phyloP scores from a whole-genome alignment of 1,284 basidiomycete species.

The Cystobasidium slooffiae region DNA sequence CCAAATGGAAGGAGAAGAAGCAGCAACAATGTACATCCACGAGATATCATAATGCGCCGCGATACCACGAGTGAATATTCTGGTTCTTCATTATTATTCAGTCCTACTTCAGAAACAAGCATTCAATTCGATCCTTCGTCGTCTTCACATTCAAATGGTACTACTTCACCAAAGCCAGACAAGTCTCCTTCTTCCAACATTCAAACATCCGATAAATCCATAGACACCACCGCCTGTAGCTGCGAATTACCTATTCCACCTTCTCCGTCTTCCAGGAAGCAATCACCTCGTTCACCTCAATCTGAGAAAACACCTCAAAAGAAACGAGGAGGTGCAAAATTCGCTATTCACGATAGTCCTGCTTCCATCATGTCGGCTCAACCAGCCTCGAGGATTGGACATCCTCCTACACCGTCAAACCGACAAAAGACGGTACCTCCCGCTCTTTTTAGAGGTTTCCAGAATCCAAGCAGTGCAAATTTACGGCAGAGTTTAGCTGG shows the following conservation, averaged over 20 bases:
- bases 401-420: background rate
- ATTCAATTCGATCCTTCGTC: background rate
- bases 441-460: slow-evolving; percentile 16
- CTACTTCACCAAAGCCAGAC: background rate
- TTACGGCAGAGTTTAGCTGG: slow-evolving; percentile 7
- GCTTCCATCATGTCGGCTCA: background rate
- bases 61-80: slow-evolving; percentile 7
- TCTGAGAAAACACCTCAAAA: background rate
- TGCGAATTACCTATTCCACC: background rate
- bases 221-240: slow-evolving; percentile 2
- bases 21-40: background rate
- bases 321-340: slow-evolving; percentile 2
- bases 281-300: background rate
- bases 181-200: no score
- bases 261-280: background rate
- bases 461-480: slow-evolving; percentile 5
- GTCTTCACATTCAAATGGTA: background rate
- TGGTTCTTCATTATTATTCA: slow-evolving; percentile 4
- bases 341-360: slow-evolving; percentile 19
- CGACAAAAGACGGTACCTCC: background rate
- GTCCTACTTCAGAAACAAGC: slow-evolving; percentile 5
- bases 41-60: background rate
- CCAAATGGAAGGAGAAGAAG: background rate
- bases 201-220: background rate
- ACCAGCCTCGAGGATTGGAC: background rate